Conservation (phyloP, 176 grass and related monocot species). For the Calamus simplicifolius region DNA sequence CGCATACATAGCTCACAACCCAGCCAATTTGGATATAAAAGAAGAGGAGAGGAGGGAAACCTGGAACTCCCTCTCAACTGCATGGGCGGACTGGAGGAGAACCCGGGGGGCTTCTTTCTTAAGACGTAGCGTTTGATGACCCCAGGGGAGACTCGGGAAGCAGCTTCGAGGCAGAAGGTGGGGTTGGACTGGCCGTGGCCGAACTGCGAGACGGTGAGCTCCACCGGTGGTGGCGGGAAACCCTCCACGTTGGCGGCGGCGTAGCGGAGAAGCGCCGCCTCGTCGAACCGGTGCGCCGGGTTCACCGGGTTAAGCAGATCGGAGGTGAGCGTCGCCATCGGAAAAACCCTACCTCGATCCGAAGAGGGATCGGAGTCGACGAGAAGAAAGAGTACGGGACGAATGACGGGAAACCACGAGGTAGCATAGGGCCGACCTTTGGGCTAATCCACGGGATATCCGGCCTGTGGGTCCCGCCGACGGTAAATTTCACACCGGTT, state of each 20-base stretch:
- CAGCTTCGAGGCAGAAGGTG: constrained; percentile 64
- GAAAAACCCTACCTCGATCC: no score
- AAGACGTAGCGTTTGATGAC: constrained; percentile 55
- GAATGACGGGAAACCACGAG: no score
- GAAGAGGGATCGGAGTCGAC: not conserved
- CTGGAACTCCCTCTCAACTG: constrained; percentile 85
- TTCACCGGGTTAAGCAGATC: constrained; percentile 52
- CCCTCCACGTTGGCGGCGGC: constrained; percentile 48
- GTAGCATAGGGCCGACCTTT: no score
- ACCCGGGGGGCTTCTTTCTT: constrained; percentile 76
- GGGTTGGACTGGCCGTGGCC: constrained; percentile 93
- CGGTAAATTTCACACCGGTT: no score
- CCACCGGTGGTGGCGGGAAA: constrained; percentile 32
- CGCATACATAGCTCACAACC: not conserved
- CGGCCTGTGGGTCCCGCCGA: no score
- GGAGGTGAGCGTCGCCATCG: constrained; percentile 62
- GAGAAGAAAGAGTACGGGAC: no score
- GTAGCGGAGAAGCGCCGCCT: constrained; percentile 69
- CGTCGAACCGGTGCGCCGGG: constrained; percentile 46
- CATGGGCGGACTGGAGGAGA: constrained; percentile 90
- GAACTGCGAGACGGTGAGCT: constrained; percentile 52
- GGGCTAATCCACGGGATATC: no score
- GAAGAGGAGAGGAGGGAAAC: constrained; percentile 10
- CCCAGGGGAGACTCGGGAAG: constrained; percentile 15
- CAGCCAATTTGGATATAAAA: not conserved